phyloP scores from a whole-genome alignment of 108 stramenopile genomes.

The Discostella pseudostelligera region DNA sequence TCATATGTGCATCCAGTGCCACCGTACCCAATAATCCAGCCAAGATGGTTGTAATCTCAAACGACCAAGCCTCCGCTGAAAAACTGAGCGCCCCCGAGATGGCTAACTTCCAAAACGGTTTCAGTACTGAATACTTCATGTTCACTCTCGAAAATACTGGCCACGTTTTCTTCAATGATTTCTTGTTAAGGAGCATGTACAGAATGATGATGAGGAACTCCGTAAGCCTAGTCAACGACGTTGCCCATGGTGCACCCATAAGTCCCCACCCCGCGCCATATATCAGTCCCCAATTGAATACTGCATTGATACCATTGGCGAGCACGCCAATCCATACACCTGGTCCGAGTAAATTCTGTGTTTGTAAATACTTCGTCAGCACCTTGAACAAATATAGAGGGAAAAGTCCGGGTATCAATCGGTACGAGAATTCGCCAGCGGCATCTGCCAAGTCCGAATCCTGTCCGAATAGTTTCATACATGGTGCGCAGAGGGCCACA shows the following conservation, averaged over 20 bases:
- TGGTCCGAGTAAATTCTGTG: slow-evolving; percentile 39
- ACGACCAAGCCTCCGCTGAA: slow-evolving; percentile 40
- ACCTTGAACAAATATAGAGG: slow-evolving; percentile 49
- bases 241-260: slow-evolving; percentile 49
- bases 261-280: slow-evolving; percentile 31
- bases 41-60: slow-evolving; percentile 51
- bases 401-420: slow-evolving; percentile 47
- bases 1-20: slow-evolving; percentile 40
- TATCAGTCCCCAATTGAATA: slow-evolving; percentile 49
- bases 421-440: slow-evolving; percentile 41
- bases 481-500: slow-evolving; percentile 40
- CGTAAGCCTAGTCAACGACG: slow-evolving; percentile 37
- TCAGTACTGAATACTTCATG: slow-evolving; percentile 10
- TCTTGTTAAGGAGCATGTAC: slow-evolving; percentile 20
- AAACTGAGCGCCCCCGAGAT: slow-evolving; percentile 43
- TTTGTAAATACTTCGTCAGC: slow-evolving; percentile 46
- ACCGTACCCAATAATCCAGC: slow-evolving; percentile 43
- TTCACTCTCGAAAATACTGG: slow-evolving; percentile 24
- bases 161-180: slow-evolving; percentile 28
- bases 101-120: slow-evolving; percentile 24
- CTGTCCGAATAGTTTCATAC: slow-evolving; percentile 48
- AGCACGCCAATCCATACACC: slow-evolving; percentile 39
- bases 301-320: slow-evolving; percentile 45
- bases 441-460: slow-evolving; percentile 30
- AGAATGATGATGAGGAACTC: slow-evolving; percentile 29